Evolutionary conservation across 768 basidiomycete species (phyloP), one percentile per base, ranked within the genome.

Genomic region (Leccinellum albellum): DNA sequence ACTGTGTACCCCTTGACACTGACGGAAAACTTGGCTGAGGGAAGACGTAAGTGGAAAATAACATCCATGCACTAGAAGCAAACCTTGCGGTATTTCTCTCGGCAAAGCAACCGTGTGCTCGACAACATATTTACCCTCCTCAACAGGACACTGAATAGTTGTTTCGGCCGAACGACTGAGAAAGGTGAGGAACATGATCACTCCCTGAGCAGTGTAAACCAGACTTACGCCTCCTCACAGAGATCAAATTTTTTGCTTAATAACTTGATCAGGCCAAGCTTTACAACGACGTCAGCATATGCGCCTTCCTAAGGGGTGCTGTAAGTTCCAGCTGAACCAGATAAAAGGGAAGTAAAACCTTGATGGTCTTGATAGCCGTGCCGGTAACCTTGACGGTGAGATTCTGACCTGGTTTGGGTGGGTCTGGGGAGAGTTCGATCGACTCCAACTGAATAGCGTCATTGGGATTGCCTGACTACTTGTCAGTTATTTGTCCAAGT

Each of bases 211-310:
- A 14, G n/a, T 44, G 3, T 21, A 28, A 8, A 49, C n/a, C 1
- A 20, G 23, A 83, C 94, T 66, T 78, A 97, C 91, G 94, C 94
- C 74, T 98, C 95, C 58, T 95, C 80, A 69, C 96, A 98, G 31
- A 98, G 74, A 62, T 98, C 92, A 63, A 98, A 96, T 17, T 62
- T 67, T 76, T 91, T 97, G 46, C 78, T 73, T 31, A 98, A 75
- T n/a, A 98, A 70, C 76, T 92, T 97, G 68, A 99, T 83, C 28
- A 92, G 75, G 24, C 97, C 97, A n/a, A 98, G 79, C 72, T 98
- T 98, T 55, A 99, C 96, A 1, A 75, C 74, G 4, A 99, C 94
- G 62, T 95, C 86, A 8, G 89, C 96, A 64, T 83, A 90, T 37
- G 96, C 90, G 6, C 97, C 97, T 5, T 94, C 87, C 95, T 98